Percentiles rank a stretch among this genome's conserved stretches.
Conservation (phyloP, 495 filamentous ascomycete species). For the Glonium stellatum region DNA sequence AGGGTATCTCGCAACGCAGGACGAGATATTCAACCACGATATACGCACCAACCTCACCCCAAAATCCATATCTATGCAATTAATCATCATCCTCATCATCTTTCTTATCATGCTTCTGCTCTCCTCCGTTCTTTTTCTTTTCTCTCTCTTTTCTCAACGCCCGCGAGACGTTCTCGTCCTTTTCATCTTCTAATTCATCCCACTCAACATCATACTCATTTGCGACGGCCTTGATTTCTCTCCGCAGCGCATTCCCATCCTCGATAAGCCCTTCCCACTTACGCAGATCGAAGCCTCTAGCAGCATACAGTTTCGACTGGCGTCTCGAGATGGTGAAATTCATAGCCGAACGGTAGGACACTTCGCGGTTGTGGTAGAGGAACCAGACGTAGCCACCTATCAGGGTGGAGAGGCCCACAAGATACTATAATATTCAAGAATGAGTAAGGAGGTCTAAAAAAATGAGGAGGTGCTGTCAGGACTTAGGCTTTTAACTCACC, state of each 20-base stretch:
- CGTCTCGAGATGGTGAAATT: slow-evolving; percentile 76
- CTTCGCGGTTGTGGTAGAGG: slow-evolving; percentile 83
- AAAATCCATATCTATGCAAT: too few relatives aligned
- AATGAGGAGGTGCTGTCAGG: too few relatives aligned
- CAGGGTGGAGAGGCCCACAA: slow-evolving; percentile 72
- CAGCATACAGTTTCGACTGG: slow-evolving; percentile 69
- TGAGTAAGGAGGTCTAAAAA: background rate
- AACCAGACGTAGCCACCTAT: slow-evolving; percentile 93
- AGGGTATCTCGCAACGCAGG: too few relatives aligned
- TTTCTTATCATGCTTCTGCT: slow-evolving; percentile 41
- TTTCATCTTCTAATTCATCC: slow-evolving; percentile 75
- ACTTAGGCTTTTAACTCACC: slow-evolving; percentile 21
- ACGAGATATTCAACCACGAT: too few relatives aligned
- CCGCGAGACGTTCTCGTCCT: slow-evolving; percentile 64
- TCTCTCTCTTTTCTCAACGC: slow-evolving; percentile 56
- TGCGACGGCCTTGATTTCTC: slow-evolving; percentile 75
- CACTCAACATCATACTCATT: slow-evolving; percentile 91
- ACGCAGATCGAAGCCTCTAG: slow-evolving; percentile 63
- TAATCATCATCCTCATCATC: slow-evolving; percentile 36
- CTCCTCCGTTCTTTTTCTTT: slow-evolving; percentile 40
- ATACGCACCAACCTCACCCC: too few relatives aligned
- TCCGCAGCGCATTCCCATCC: slow-evolving; percentile 69
- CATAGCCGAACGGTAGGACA: slow-evolving; percentile 75
- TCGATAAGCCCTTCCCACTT: slow-evolving; percentile 76
- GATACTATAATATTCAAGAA: slow-evolving; percentile 44